phyloP scores from a whole-genome alignment of 2,329 filamentous ascomycete genomes.

The Dothideomycetes sp. region DNA sequence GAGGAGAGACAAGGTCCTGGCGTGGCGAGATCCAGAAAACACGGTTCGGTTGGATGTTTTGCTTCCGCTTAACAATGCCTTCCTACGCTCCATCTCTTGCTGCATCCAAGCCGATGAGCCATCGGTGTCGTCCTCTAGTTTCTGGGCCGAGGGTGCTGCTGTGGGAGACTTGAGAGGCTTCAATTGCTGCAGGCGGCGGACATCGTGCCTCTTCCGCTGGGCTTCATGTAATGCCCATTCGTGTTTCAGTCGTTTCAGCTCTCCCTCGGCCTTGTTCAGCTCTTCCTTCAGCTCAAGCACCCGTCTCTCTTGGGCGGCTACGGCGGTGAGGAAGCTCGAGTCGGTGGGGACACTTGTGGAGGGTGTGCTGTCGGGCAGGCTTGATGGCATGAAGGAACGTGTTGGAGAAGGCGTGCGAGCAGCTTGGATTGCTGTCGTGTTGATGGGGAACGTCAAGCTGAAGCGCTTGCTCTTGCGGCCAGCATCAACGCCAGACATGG shows the following conservation, averaged over 20 bases:
- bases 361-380: conserved; percentile 38
- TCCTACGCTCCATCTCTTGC: conserved; percentile 62
- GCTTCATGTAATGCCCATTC: conserved; percentile 73
- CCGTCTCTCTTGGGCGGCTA: conserved; percentile 82
- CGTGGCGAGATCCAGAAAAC: conserved; percentile 53
- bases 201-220: conserved; percentile 61
- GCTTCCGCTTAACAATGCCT: conserved; percentile 48
- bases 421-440: conserved; percentile 21
- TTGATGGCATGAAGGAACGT: conserved; percentile 15
- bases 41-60: conserved; percentile 40
- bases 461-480: conserved; percentile 27
- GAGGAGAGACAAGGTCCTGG: conserved; percentile 66
- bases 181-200: conserved; percentile 48
- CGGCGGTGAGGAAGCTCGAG: conserved; percentile 64
- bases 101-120: conserved; percentile 33
- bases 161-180: conserved; percentile 38
- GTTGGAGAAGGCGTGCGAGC: conserved; percentile 23
- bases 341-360: conserved; percentile 20
- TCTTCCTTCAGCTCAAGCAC: conserved; percentile 90
- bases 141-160: conserved; percentile 6
- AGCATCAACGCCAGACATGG: not conserved
- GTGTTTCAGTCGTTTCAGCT: conserved; percentile 66
- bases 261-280: conserved; percentile 67
- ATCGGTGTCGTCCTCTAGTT: conserved; percentile 33
- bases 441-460: conserved; percentile 38